Conservation (phyloP, 73 alveolate genomes). For the Paramecium sexaurelia region DNA sequence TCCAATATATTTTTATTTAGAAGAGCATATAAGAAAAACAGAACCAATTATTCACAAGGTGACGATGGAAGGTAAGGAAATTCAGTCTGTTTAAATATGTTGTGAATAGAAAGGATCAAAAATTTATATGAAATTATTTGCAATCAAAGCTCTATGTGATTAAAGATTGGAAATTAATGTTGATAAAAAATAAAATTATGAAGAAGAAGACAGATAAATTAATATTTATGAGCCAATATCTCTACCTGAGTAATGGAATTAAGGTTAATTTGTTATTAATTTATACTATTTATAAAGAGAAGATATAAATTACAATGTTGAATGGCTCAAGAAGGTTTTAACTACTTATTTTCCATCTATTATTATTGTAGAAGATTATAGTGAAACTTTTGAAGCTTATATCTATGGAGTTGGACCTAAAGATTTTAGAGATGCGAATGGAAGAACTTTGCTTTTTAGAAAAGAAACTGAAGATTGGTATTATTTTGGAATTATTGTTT, state of each 20-base stretch:
- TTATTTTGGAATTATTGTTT: neutral
- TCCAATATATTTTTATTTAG: slow-evolving; percentile 22
- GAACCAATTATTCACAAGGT: slow-evolving; percentile 13
- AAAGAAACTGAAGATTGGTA: slow-evolving; percentile 46
- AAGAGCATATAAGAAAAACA: neutral
- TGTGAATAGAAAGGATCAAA: slow-evolving; percentile 12
- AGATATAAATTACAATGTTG: neutral
- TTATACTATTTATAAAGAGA: neutral
- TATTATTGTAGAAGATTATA: neutral
- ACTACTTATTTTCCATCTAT: neutral
- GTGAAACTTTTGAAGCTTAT: slow-evolving; percentile 38
- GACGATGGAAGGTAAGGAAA: slow-evolving; percentile 49
- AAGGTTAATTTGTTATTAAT: slow-evolving; percentile 15
- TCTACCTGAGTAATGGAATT: slow-evolving; percentile 21
- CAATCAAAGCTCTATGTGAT: slow-evolving; percentile 32
- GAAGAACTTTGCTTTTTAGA: neutral
- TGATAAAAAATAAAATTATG: neutral
- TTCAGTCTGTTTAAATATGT: neutral
- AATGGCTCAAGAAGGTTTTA: slow-evolving; percentile 29
- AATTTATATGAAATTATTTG: slow-evolving; percentile 25
- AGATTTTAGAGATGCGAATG: slow-evolving; percentile 20
- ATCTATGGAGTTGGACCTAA: slow-evolving; percentile 56
- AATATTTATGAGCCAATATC: slow-evolving; percentile 13
- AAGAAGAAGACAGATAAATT: neutral
- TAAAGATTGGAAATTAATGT: slow-evolving; percentile 29